These are phyloP conservation scores for Selaginella tamariscina DNA, from an alignment of 75 land plant genomes.

Conservation along the genomic window DNA sequence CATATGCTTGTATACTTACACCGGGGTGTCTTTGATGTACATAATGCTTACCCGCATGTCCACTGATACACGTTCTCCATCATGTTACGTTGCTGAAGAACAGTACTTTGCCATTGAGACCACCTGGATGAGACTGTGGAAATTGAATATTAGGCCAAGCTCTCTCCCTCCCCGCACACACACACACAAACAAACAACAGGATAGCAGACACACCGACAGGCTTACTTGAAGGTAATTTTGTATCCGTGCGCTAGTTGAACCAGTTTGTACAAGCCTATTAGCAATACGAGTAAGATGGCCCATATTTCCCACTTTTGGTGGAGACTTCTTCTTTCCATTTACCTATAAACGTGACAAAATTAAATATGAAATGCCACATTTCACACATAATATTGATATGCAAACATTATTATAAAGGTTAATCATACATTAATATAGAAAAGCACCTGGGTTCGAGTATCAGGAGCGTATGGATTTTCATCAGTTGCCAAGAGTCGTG, in stretches of 20 bases:
- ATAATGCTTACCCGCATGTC: slow-evolving; percentile 81
- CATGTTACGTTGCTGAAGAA: neutral
- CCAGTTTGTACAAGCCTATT: slow-evolving; percentile 68
- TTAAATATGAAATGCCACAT: no score
- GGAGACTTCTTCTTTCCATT: slow-evolving; percentile 31
- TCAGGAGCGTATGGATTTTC: slow-evolving; percentile 41
- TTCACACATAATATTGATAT: no score
- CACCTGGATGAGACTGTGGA: slow-evolving; percentile 2
- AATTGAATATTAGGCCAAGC: neutral
- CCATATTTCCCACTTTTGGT: slow-evolving; percentile 77
- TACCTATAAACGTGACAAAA: neutral
- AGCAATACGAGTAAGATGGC: slow-evolving; percentile 79
- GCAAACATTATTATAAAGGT: no score
- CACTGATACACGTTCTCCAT: slow-evolving; percentile 67
- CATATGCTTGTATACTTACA: neutral
- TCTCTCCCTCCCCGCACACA: neutral
- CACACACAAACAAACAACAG: neutral
- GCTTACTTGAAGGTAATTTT: slow-evolving; percentile 58
- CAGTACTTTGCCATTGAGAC: neutral
- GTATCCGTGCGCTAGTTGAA: slow-evolving; percentile 39
- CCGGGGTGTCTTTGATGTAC: neutral
- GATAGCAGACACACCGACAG: neutral
- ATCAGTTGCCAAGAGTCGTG: slow-evolving; percentile 70
- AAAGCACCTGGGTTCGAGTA: slow-evolving; percentile 42
- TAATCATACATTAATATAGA: no score